A percentile compares a stretch with the other conserved stretches of the same genome.
These are phyloP conservation scores for Ustilago xerochloae DNA, from an alignment of 1,284 basidiomycete genomes.

Conservation along the genomic window DNA sequence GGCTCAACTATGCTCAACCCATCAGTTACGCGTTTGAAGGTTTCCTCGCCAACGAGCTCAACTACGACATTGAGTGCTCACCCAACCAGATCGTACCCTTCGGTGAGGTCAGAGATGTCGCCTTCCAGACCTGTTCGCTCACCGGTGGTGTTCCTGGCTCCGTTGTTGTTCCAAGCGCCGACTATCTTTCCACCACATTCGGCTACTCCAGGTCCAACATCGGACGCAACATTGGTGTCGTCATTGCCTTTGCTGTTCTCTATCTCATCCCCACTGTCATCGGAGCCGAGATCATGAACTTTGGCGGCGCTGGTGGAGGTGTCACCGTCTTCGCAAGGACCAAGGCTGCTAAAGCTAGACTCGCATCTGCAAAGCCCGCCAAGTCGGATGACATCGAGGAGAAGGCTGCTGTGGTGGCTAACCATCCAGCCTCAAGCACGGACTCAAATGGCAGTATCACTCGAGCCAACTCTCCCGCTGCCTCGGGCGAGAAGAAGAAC, in stretches of 20 bases:
- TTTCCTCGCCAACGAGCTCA: constrained; percentile 71
- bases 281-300: constrained; percentile 54
- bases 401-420: constrained; percentile 13
- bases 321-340: constrained; percentile 62
- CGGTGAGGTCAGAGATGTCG: constrained; percentile 14
- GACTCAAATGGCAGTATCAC: constrained; percentile 39
- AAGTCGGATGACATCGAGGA: constrained; percentile 27
- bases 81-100: constrained; percentile 32
- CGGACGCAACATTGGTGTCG: constrained; percentile 71
- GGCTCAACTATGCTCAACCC: constrained; percentile 70
- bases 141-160: constrained; percentile 69
- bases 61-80: constrained; percentile 44
- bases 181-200: constrained; percentile 74
- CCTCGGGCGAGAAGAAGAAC: constrained; percentile 6
- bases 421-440: not conserved
- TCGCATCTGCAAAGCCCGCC: constrained; percentile 11
- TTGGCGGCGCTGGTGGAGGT: constrained; percentile 51
- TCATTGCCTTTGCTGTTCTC: constrained; percentile 65
- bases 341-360: constrained; percentile 35
- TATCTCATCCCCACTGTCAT: constrained; percentile 58
- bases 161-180: constrained; percentile 70
- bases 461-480: constrained; percentile 35
- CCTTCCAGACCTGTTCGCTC: constrained; percentile 69
- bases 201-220: constrained; percentile 73
- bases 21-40: constrained; percentile 83